Percentiles rank a stretch among this genome's conserved stretches.
phyloP scores from a whole-genome alignment of 2,329 filamentous ascomycete genomes.

The Venturia carpophila region DNA sequence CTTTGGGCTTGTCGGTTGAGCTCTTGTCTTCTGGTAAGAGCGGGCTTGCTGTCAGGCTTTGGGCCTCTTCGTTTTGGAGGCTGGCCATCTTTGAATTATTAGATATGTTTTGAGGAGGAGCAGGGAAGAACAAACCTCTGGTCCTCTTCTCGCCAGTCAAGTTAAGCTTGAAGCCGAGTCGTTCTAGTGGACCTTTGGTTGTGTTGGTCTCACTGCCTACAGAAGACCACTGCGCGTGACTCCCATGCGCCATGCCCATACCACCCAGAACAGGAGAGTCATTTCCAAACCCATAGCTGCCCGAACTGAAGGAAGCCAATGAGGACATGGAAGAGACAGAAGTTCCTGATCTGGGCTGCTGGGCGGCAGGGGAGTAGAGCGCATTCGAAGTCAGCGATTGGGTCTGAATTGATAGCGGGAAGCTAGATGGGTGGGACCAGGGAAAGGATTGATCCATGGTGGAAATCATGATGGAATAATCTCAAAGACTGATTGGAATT shows the following conservation, averaged over 20 bases:
- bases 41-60: conserved; percentile 93
- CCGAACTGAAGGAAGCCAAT: conserved; percentile 8
- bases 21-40: conserved; percentile 84
- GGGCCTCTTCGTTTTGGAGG: conserved; percentile 83
- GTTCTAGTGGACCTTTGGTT: conserved; percentile 17
- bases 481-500: conserved; percentile 3
- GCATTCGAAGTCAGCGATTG: conserved; percentile 13
- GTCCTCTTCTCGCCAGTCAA: conserved; percentile 20
- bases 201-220: conserved; percentile 13
- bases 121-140: conserved; percentile 18
- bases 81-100: conserved; percentile 58
- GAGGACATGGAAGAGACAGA: conserved; percentile 13
- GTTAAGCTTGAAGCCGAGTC: conserved; percentile 20
- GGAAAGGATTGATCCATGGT: conserved; percentile 14
- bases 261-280: conserved; percentile 10
- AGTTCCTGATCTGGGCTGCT: not conserved
- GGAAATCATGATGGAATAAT: conserved; percentile 13
- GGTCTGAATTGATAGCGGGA: conserved; percentile 11
- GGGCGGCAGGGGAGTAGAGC: conserved; percentile 10
- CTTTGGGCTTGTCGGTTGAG: conserved; percentile 92
- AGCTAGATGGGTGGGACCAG: conserved; percentile 7
- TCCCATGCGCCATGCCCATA: conserved; percentile 1
- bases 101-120: not conserved
- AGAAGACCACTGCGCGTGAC: conserved; percentile 9
- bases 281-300: conserved; percentile 5